Evolutionary conservation across 2,329 filamentous ascomycete genomes (phyloP).

Genomic region (Aspergillus viridinutans): DNA sequence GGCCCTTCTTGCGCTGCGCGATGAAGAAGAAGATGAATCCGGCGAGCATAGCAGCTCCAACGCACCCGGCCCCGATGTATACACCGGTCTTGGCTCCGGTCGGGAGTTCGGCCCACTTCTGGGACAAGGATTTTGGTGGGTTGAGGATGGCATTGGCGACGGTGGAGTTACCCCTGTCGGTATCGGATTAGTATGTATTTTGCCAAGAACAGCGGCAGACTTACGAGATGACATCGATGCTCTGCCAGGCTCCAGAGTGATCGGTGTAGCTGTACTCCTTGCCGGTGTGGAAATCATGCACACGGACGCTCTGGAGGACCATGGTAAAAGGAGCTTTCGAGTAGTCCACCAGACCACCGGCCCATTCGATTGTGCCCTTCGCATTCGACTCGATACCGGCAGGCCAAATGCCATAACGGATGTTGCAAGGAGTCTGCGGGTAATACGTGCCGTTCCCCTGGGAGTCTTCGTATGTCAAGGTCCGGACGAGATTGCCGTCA

Average conservation of each 20-base stretch:
- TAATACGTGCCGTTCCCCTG: conserved; percentile 52
- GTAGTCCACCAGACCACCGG: conserved; percentile 66
- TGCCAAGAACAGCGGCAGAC: conserved; percentile 8
- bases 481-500: conserved; percentile 58
- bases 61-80: conserved; percentile 34
- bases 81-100: conserved; percentile 48
- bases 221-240: conserved; percentile 54
- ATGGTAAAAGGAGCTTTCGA: conserved; percentile 65
- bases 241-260: conserved; percentile 58
- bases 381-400: conserved; percentile 49
- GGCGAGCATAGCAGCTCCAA: conserved; percentile 28
- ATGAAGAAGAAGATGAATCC: conserved; percentile 46
- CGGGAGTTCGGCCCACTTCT: conserved; percentile 44
- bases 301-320: conserved; percentile 62
- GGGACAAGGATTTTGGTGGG: conserved; percentile 30
- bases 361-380: conserved; percentile 59
- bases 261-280: conserved; percentile 66
- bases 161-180: conserved; percentile 58
- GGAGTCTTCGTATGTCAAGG: conserved; percentile 56
- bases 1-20: conserved; percentile 47
- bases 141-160: conserved; percentile 42
- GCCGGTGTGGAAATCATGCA: conserved; percentile 55
- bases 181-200: conserved; percentile 18
- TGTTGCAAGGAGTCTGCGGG: conserved; percentile 69
- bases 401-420: conserved; percentile 67